Evolutionary conservation across 2,329 filamentous ascomycete species (phyloP).

Genomic region (Fusarium vanettenii): DNA sequence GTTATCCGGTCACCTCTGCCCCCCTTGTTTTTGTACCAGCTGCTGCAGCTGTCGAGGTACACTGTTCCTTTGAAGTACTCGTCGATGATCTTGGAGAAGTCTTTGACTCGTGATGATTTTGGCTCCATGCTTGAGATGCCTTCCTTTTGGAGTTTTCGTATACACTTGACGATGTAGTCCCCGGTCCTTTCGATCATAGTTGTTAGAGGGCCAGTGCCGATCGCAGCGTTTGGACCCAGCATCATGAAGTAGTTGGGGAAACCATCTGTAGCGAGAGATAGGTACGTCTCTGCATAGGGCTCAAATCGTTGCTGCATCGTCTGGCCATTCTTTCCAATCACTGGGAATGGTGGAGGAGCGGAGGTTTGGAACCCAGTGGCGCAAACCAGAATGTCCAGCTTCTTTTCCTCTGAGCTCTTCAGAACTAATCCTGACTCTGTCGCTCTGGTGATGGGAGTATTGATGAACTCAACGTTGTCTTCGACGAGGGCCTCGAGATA

Average conservation of each 20-base stretch:
- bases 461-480: background rate
- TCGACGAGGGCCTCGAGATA: background rate
- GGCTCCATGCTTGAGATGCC: background rate
- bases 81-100: background rate
- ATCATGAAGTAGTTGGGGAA: slow-evolving; percentile 1
- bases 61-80: background rate
- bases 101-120: background rate
- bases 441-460: background rate
- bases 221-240: background rate
- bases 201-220: background rate
- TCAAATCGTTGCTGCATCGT: background rate
- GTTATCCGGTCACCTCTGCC: background rate
- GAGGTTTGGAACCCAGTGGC: background rate
- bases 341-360: background rate
- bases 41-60: background rate
- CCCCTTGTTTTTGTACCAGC: background rate
- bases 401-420: background rate
- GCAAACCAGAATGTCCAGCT: background rate
- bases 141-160: slow-evolving; percentile 4
- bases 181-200: slow-evolving; percentile 10
- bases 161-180: slow-evolving; percentile 6
- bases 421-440: background rate
- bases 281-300: background rate
- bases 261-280: background rate
- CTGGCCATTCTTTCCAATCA: background rate